Evolutionary conservation across 352 stramenopile species (phyloP).

Genomic region (Phytophthora sp.): DNA sequence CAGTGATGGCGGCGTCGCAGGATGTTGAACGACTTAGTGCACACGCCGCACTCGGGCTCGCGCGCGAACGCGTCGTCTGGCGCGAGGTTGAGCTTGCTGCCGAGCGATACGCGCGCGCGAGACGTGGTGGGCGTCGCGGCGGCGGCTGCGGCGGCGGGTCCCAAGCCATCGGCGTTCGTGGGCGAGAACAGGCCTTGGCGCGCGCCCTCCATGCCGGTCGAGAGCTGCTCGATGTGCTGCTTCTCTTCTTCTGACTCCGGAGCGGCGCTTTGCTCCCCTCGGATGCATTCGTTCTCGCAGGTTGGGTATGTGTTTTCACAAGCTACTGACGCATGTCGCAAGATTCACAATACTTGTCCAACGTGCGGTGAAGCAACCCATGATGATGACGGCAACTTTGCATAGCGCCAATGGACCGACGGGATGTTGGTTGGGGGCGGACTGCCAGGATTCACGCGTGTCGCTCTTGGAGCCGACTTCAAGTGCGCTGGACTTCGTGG

Average conservation of each 20-base stretch:
- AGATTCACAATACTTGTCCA: slow-evolving; percentile 26
- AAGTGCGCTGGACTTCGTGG: slow-evolving; percentile 8
- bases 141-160: slow-evolving; percentile 20
- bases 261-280: slow-evolving; percentile 26
- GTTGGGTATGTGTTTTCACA: slow-evolving; percentile 20
- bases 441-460: background rate
- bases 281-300: slow-evolving; percentile 19
- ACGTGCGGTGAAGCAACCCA: slow-evolving; percentile 5
- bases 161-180: slow-evolving; percentile 31
- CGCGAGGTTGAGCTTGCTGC: slow-evolving; percentile 47
- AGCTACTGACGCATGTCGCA: slow-evolving; percentile 30
- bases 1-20: slow-evolving; percentile 86
- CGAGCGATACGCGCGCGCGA: slow-evolving; percentile 35
- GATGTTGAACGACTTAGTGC: slow-evolving; percentile 82
- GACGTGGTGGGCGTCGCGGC: slow-evolving; percentile 21
- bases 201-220: slow-evolving; percentile 30
- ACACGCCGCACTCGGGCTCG: slow-evolving; percentile 78
- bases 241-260: slow-evolving; percentile 28
- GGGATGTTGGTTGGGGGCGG: slow-evolving; percentile 1
- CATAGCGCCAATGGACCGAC: slow-evolving; percentile 2
- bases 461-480: slow-evolving; percentile 6
- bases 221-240: slow-evolving; percentile 6
- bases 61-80: slow-evolving; percentile 65
- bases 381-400: slow-evolving; percentile 29
- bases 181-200: slow-evolving; percentile 41